Evolutionary conservation across 169 alveolate genomes (phyloP).

Genomic region (Plasmodium cynomolgi): DNA sequence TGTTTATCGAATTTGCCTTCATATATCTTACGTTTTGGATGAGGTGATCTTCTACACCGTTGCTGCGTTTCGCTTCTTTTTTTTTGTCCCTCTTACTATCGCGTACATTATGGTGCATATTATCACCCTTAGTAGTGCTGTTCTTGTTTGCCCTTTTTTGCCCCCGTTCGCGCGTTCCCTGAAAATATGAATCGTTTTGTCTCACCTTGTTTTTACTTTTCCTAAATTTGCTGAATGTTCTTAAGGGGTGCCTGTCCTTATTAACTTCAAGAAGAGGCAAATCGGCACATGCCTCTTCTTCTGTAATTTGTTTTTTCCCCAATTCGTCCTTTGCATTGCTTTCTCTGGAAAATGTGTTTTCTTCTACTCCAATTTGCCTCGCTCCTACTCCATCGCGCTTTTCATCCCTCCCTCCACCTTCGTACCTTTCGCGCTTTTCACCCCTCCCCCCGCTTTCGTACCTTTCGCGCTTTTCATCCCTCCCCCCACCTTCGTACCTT

Average conservation of each 20-base stretch:
- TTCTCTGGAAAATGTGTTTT: background rate
- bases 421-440: background rate
- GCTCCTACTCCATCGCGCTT: background rate
- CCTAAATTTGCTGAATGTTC: background rate
- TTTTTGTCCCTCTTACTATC: background rate
- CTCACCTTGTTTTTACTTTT: background rate
- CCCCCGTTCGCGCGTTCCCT: background rate
- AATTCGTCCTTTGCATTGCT: slow-evolving; percentile 1
- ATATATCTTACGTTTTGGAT: slow-evolving; percentile 5
- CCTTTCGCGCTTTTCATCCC: no score
- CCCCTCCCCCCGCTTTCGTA: background rate
- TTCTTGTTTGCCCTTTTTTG: background rate
- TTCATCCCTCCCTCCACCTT: background rate
- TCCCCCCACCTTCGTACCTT: background rate
- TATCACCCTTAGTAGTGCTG: background rate
- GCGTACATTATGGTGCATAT: background rate
- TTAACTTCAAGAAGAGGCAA: background rate
- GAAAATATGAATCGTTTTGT: background rate
- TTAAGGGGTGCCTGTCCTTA: background rate
- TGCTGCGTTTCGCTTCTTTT: background rate
- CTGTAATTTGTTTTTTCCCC: background rate
- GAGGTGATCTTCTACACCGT: slow-evolving; percentile 29
- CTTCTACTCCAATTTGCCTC: background rate
- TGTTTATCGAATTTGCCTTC: slow-evolving; percentile 10
- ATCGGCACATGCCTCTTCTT: background rate